Evolutionary conservation across 441 rosid genomes (phyloP).

Genomic region (Omphalea diandra): DNA sequence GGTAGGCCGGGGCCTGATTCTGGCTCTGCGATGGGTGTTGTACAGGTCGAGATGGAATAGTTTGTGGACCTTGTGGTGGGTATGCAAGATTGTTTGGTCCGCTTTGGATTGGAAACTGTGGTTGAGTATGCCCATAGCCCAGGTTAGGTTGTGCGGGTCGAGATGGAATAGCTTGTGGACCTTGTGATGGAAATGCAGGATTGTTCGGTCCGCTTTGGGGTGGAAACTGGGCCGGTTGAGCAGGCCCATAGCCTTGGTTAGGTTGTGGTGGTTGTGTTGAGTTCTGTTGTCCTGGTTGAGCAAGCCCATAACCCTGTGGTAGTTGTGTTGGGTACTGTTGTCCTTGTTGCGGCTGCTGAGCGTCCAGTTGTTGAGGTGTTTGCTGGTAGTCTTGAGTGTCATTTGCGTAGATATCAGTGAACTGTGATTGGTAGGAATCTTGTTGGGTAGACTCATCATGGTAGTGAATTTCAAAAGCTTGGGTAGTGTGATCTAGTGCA

Average conservation of each 20-base stretch:
- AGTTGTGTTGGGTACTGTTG: background rate
- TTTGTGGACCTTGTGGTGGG: constrained; percentile 3
- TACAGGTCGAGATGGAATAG: background rate
- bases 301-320: no score
- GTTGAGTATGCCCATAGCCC: constrained; percentile 11
- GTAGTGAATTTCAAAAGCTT: background rate
- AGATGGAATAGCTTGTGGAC: background rate
- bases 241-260: no score
- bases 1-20: constrained; percentile 12
- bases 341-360: background rate
- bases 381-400: background rate
- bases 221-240: constrained; percentile 1
- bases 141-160: constrained; percentile 9
- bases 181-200: background rate
- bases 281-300: constrained; percentile 14
- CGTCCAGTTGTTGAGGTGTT: background rate
- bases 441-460: background rate
- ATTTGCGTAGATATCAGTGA: no score
- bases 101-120: constrained; percentile 1
- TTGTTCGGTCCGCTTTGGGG: background rate
- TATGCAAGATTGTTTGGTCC: background rate
- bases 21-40: background rate
- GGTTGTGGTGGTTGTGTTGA: no score
- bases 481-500: no score
- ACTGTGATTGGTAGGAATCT: no score